Conservation (phyloP, 2,329 filamentous ascomycete genomes). For the Pestalotiopsis sp. region DNA sequence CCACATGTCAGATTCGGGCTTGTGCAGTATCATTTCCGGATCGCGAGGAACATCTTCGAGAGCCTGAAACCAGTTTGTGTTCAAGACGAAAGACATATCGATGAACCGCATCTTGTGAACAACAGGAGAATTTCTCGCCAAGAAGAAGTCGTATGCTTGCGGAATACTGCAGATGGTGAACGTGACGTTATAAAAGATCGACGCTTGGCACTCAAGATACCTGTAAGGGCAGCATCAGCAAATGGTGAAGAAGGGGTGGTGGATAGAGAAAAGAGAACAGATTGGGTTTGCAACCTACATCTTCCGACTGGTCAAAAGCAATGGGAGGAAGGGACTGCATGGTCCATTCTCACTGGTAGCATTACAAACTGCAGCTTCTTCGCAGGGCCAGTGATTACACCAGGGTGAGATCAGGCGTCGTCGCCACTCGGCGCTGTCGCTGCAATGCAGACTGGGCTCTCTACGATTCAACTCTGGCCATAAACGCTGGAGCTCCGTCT, state of each 20-base stretch:
- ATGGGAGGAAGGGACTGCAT: not conserved
- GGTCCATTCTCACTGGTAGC: not conserved
- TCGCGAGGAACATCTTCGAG: not conserved
- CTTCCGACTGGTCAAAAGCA: not conserved
- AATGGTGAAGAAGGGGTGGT: not conserved
- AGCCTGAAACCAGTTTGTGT: not conserved
- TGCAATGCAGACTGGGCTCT: not conserved
- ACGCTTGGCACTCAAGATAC: conserved; percentile 1
- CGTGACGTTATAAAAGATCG: not conserved
- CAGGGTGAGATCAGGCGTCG: not conserved
- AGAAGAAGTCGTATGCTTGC: not conserved
- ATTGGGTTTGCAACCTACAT: conserved; percentile 1
- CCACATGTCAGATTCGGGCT: conserved; percentile 2
- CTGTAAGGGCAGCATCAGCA: not conserved
- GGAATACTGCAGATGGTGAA: conserved; percentile 3
- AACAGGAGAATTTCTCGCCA: not conserved
- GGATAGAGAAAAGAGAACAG: not conserved
- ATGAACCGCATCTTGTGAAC: not conserved
- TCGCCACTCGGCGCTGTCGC: not conserved
- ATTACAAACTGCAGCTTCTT: conserved; percentile 1
- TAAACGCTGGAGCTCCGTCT: not conserved
- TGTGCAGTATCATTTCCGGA: not conserved
- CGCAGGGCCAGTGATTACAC: conserved; percentile 1
- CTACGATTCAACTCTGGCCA: not conserved
- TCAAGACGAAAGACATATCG: not conserved